Base-by-base conservation (phyloP, 2,329 filamentous ascomycete genomes). In the Coleophoma cylindrospora region DNA sequence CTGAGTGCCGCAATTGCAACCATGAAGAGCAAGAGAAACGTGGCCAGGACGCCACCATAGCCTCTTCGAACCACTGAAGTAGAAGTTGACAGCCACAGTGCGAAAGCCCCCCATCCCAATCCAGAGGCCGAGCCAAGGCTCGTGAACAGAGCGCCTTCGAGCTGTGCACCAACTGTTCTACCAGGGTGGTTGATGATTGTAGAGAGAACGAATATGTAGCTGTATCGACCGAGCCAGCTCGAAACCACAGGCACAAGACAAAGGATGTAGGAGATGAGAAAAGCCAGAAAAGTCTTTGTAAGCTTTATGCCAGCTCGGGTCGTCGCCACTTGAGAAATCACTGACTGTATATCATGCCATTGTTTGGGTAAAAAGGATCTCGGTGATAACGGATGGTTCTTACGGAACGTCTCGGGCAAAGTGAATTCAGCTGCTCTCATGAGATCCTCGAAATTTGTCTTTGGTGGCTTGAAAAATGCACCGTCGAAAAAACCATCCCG, bases 111-210 rank as follows among this genome's bases (percentile, higher is more conserved):
- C 74, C 79, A 81, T 12, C 71, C 78, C 8, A 83, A 61, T 1
- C 80, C 80, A 32, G 71, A 68, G 5, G 74, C 74, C 1, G 76
- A 75, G 3, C 80, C 80, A 6, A 77, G 32, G n/a, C 72, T 74
- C 5, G 78, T 81, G 17, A 78, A 62, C 40, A 79, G 49, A 4
- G 74, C 64, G 2, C 80, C 80, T 58, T 83, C 80, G 19, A 83
- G 61, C 55, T 83, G 79, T 12, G 77, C 73, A 6, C 80, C 80
- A 47, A 82, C 57, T 1, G 76, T 74, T 36, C 80, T 70, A 19
- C 75, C 77, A 3, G 80, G 71, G 56, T 83, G 80, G 51, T 82
- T 83, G 41, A 83, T 57, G 17, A 82, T 72, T n/a, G 75, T 68
- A 2, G 79, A 82, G 44, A 83, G 62, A 4, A 70, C 73, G 69